phyloP scores from a whole-genome alignment of 1,139 yeast species.

The Geotrichum klebahnii region DNA sequence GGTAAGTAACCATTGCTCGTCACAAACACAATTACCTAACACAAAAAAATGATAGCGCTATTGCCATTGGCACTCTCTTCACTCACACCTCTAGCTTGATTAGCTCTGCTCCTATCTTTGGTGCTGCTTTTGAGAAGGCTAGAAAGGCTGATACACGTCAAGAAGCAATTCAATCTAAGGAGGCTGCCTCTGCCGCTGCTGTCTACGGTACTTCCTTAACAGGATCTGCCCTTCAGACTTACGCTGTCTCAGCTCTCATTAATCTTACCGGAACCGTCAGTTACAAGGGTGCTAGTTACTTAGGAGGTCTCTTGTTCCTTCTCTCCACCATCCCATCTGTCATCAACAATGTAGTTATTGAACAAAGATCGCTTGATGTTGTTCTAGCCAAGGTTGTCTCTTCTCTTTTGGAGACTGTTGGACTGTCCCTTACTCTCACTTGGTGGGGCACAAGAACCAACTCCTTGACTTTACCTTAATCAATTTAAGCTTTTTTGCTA shows the following conservation, averaged over 20 bases:
- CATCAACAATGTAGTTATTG: constrained; percentile 37
- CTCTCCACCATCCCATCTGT: constrained; percentile 40
- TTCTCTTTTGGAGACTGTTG: constrained; percentile 43
- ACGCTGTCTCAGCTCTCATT: constrained; percentile 42
- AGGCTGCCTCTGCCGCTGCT: constrained; percentile 38
- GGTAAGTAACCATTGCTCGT: constrained; percentile 12
- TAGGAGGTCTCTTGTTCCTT: constrained; percentile 43
- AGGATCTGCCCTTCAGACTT: constrained; percentile 41
- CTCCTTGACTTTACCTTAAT: constrained; percentile 17
- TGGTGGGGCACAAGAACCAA: constrained; percentile 36
- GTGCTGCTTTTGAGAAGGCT: constrained; percentile 42
- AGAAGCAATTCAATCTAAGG: constrained; percentile 39
- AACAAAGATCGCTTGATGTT: constrained; percentile 40
- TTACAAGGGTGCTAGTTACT: constrained; percentile 42
- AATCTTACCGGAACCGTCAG: constrained; percentile 41
- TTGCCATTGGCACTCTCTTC: constrained; percentile 43
- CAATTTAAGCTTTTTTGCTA: background rate
- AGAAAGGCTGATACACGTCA: constrained; percentile 36
- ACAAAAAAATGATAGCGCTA: constrained; percentile 31
- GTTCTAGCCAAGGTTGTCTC: constrained; percentile 38
- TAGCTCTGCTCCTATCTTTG: constrained; percentile 42
- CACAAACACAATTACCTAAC: background rate
- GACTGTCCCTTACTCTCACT: constrained; percentile 40
- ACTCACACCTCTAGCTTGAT: constrained; percentile 40
- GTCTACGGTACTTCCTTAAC: constrained; percentile 39